Base-by-base conservation (phyloP, 306 rosid species). In the Cicer pinnatifidum region DNA sequence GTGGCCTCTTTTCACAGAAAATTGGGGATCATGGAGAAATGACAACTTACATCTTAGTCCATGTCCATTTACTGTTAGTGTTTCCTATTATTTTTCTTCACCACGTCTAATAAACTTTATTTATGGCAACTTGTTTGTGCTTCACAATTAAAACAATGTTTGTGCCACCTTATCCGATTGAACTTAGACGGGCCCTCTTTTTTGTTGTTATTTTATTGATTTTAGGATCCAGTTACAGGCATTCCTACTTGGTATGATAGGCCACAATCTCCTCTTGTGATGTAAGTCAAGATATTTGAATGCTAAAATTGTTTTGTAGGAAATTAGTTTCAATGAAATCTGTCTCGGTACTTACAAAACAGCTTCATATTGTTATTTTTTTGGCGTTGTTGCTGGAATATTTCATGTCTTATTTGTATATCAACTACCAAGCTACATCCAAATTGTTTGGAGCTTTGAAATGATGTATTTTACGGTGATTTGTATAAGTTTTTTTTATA, bases 1-100 rank as follows among this genome's bases (percentile, higher is more conserved):
- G 96, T 91, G 97, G 97, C 97, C 97, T 16, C 88, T 91, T 82
- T 91, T 89, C 84, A 85, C 88, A 16, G 96, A 88, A 63, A 52
- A 81, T 71, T 91, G 93, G 96, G 97, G 89, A 72, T 88, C 90
- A 17, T 91, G 97, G 97, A 88, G 97, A 84, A 67, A 60, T 69
- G 88, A 82, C 44, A 62, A 82, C 74, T 81, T 91, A 69, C 89
- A 85, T 82, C 78, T 89, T 75, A 86, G 97, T 73, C 69, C 87
- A 67, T 87, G 83, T 70, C 96, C 97, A 63, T 91, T 89, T 80
- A 91, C 97, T 43, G 96, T 91, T 69, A 70, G 84, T 84, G 53
- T 62, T 79, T 76, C 75, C n/a, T 33, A 12, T 12, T 6, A 53
- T 58, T 19, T 59, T 19, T 15, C 37, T 78, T 40, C 11, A 35